phyloP scores from a whole-genome alignment of 805 yeast genomes.

The Candida nanaspora region DNA sequence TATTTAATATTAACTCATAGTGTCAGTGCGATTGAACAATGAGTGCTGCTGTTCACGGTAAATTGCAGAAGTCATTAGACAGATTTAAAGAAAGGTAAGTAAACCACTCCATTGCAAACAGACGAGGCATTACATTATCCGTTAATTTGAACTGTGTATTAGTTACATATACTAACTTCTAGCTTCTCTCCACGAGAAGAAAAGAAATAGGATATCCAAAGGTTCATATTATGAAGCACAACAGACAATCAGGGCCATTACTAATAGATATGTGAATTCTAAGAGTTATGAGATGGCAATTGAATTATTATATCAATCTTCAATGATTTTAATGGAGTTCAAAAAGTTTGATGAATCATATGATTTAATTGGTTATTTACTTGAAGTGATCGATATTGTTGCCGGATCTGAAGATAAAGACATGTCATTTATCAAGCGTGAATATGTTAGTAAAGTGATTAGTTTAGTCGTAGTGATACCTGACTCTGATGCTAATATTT shows the following conservation, averaged over 20 bases:
- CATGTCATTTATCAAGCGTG: slow-evolving; percentile 10
- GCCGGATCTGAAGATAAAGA: slow-evolving; percentile 19
- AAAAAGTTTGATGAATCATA: slow-evolving; percentile 75
- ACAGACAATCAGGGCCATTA: slow-evolving; percentile 86
- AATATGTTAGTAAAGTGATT: slow-evolving; percentile 24
- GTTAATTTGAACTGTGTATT: too few species aligned
- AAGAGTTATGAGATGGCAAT: slow-evolving; percentile 65
- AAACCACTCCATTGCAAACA: too few species aligned
- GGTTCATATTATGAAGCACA: slow-evolving; percentile 93
- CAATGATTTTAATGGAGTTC: slow-evolving; percentile 59
- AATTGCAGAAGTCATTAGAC: slow-evolving; percentile 51
- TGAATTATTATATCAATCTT: slow-evolving; percentile 65
- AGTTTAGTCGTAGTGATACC: slow-evolving; percentile 36
- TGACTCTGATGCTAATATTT: slow-evolving; percentile 51
- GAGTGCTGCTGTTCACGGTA: slow-evolving; percentile 20
- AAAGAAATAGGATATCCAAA: slow-evolving; percentile 50
- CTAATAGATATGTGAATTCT: slow-evolving; percentile 71
- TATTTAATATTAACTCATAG: too few species aligned
- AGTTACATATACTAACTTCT: background rate
- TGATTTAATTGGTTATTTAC: slow-evolving; percentile 64
- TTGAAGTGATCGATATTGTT: slow-evolving; percentile 54
- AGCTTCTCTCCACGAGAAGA: too few species aligned
- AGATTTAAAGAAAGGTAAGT: slow-evolving; percentile 46
- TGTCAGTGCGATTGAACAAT: too few species aligned
- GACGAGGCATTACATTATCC: too few species aligned